Percentiles rank a stretch among this genome's conserved stretches.
Conservation (phyloP, 257 asterid genomes). For the Striga asiatica region DNA sequence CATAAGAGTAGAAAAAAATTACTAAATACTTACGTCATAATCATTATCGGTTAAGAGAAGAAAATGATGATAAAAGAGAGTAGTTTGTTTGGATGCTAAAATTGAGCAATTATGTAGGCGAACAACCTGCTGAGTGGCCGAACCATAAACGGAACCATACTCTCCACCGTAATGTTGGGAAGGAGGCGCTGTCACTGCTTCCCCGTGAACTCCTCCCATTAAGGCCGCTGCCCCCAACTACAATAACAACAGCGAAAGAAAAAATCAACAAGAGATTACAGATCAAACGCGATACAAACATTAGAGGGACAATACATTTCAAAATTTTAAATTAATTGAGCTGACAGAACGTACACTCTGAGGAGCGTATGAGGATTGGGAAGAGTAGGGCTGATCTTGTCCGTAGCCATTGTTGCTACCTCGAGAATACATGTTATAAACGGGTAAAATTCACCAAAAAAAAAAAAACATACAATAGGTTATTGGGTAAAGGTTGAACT, state of each 20-base stretch:
- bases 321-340: neutral
- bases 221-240: conserved; percentile 49
- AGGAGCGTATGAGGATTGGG: conserved; percentile 39
- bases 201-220: conserved; percentile 40
- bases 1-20: too few species aligned
- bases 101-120: neutral
- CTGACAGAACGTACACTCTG: conserved; percentile 28
- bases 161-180: conserved; percentile 58
- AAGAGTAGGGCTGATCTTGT: conserved; percentile 46
- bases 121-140: conserved; percentile 73
- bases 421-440: conserved; percentile 38
- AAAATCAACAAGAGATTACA: neutral
- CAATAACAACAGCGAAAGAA: neutral
- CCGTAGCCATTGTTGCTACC: conserved; percentile 40
- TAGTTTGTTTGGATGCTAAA: neutral
- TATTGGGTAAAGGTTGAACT: too few species aligned
- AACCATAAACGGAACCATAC: conserved; percentile 57
- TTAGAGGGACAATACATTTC: neutral
- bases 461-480: conserved; percentile 3
- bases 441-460: neutral
- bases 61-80: neutral
- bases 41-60: neutral
- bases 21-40: too few species aligned
- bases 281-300: neutral
- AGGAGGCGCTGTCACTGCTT: conserved; percentile 27